phyloP scores from a whole-genome alignment of 345 rosid species.

The Bruguiera gymnorhiza region DNA sequence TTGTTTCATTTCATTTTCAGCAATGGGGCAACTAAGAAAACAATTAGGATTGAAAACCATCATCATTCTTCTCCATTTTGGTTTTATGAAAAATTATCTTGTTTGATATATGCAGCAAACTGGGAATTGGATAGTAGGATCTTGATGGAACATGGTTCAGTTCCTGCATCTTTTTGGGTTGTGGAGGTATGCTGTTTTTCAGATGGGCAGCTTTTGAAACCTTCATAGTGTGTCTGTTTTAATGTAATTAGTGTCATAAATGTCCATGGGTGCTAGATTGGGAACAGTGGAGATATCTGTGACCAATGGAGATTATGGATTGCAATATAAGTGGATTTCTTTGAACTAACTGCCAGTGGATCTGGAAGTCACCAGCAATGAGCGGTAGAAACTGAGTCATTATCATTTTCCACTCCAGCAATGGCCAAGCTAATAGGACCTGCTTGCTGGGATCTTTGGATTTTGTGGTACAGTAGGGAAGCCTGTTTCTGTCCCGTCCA shows the following conservation, averaged over 20 bases:
- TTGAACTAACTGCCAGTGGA: constrained; percentile 66
- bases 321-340: constrained; percentile 61
- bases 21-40: constrained; percentile 27
- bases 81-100: constrained; percentile 51
- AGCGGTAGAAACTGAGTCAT: constrained; percentile 49
- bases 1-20: constrained; percentile 10
- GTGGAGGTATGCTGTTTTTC: constrained; percentile 88
- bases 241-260: constrained; percentile 49
- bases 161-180: constrained; percentile 75
- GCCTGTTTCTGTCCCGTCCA: constrained; percentile 47
- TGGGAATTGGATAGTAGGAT: constrained; percentile 87
- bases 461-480: constrained; percentile 60
- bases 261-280: constrained; percentile 81
- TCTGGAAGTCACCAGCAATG: constrained; percentile 63
- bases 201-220: constrained; percentile 73
- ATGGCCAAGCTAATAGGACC: constrained; percentile 55
- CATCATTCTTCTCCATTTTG: constrained; percentile 24
- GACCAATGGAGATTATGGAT: constrained; percentile 65
- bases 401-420: constrained; percentile 50
- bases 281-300: constrained; percentile 34
- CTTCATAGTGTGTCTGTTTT: constrained; percentile 49
- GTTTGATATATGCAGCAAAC: constrained; percentile 80
- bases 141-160: constrained; percentile 76
- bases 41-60: constrained; percentile 25
- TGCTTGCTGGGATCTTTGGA: constrained; percentile 56